These are phyloP conservation scores for Quercus parvula DNA, from an alignment of 306 rosid species.

Conservation along the genomic window DNA sequence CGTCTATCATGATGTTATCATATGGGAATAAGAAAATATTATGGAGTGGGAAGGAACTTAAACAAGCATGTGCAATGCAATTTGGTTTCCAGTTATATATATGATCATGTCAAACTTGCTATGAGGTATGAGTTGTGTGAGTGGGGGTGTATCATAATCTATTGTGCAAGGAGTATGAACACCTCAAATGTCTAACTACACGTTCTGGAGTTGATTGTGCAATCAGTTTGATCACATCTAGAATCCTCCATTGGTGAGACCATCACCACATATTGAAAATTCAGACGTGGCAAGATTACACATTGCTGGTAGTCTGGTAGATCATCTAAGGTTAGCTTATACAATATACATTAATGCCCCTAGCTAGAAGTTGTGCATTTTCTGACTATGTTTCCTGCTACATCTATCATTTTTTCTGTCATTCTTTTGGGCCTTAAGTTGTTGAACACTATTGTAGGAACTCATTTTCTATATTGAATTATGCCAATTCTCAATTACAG, in stretches of 20 bases:
- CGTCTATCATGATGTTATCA: too few relatives aligned
- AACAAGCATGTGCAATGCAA: too few relatives aligned
- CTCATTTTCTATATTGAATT: background rate
- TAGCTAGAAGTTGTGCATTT: background rate
- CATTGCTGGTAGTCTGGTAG: background rate
- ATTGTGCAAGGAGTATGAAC: background rate
- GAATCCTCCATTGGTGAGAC: too few relatives aligned
- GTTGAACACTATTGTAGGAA: background rate
- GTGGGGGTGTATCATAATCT: too few relatives aligned
- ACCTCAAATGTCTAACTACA: background rate
- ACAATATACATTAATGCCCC: background rate
- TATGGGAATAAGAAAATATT: too few relatives aligned
- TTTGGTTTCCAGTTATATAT: too few relatives aligned
- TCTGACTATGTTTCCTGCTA: background rate
- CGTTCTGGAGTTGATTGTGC: background rate
- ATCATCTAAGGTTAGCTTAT: background rate
- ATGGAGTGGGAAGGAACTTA: too few relatives aligned
- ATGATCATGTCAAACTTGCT: too few relatives aligned
- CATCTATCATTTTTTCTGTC: background rate
- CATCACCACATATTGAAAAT: too few relatives aligned
- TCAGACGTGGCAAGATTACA: background rate
- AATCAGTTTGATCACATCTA: too few relatives aligned
- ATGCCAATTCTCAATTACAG: conserved; percentile 5
- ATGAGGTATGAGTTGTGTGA: too few relatives aligned
- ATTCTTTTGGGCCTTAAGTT: background rate